Evolutionary conservation across 352 stramenopile genomes (phyloP), one percentile per base, ranked within the genome.

Genomic region (Blastocystis sp.): DNA sequence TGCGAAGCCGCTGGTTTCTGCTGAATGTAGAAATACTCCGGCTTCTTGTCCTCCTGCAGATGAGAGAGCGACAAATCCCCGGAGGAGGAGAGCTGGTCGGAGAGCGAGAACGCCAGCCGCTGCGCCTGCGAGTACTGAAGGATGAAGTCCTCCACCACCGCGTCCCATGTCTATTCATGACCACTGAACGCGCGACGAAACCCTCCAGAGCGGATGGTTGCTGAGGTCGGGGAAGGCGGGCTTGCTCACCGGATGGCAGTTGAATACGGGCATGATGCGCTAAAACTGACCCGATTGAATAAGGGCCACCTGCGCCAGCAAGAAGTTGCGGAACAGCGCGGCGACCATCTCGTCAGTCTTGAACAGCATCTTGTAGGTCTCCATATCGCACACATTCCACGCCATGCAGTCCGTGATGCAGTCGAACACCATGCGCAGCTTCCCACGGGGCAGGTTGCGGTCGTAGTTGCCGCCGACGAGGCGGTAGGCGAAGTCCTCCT

Each of bases 361-460:
- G 91, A 99, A 99, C 2, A 99, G 91, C 87, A 97, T 95, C 90
- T 98, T 95, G 99, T 17, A 99, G 91, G 43, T 95, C 90, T 54
- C 94, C 93, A 11, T 96, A 96, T 2, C 99, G 90, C 54, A 98
- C 93, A 48, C 21, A 90, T 98, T 98, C 97, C 97, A 99, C 40
- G 97, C 97, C 88, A 99, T 99, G 10, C 96, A 98, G 91, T 99
- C 97, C 0, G 97, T 99, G 74, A 99, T 98, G n/a, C 97, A 96
- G 17, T 96, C 99, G 90, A 99, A 99, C 70, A 99, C 98, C 97
- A 97, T 99, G 92, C 99, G 98, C 54, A 99, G 91, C 89, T 99
- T 96, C 54, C 97, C 96, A 1, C 98, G 89, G 3, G 96, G 95
- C 10, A 94, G 96, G 78, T 97, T 95, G 19, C 94, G 91, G 74